Conservation (phyloP, 129 eudicot genomes). For the Lactuca sativa region DNA sequence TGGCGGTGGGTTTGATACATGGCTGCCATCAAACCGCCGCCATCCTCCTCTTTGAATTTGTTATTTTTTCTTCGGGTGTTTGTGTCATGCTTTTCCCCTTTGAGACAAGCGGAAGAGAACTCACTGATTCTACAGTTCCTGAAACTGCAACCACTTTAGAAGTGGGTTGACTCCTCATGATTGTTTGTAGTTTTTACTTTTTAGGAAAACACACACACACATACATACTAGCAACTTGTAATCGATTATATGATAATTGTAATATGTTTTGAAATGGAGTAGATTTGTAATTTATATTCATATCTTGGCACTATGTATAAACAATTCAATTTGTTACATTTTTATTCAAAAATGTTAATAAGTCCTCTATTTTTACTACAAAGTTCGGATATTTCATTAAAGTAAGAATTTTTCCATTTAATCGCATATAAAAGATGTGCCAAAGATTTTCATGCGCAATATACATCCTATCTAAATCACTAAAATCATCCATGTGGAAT, state of each 20-base stretch:
- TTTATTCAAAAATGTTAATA: too few species aligned
- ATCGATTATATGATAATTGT: not conserved
- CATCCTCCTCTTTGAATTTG: constrained; percentile 53
- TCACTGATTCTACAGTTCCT: constrained; percentile 38
- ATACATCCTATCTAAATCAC: too few species aligned
- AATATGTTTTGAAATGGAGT: not conserved
- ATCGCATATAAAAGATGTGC: too few species aligned
- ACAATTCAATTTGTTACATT: too few species aligned
- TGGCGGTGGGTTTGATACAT: constrained; percentile 63
- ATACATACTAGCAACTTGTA: not conserved
- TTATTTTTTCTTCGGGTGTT: constrained; percentile 52
- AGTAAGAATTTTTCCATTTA: too few species aligned
- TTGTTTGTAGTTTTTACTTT: not conserved
- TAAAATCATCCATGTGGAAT: too few species aligned
- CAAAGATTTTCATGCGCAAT: too few species aligned
- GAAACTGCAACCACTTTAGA: constrained; percentile 6
- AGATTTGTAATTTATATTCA: not conserved
- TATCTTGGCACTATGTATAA: not conserved
- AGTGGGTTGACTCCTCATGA: not conserved
- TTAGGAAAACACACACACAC: not conserved
- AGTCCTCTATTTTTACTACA: too few species aligned
- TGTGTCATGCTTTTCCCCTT: constrained; percentile 57
- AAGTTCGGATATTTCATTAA: too few species aligned
- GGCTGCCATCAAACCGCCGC: constrained; percentile 69
- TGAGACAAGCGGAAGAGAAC: constrained; percentile 61